Conservation (phyloP, 768 basidiomycete species). For the Hydnomerulius pinastri region DNA sequence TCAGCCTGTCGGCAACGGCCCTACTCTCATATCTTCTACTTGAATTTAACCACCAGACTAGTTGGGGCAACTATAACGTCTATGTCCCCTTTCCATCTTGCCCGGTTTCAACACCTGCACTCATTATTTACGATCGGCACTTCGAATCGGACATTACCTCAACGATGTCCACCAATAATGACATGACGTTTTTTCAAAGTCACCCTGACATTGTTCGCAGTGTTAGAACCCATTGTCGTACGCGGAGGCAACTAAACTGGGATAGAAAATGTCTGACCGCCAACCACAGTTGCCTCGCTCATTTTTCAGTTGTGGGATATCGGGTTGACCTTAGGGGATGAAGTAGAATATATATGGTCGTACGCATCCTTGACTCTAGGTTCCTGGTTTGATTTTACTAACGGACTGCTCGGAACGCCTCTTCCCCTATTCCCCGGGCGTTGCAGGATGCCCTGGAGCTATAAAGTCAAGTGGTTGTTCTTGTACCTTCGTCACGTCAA, state of each 20-base stretch:
- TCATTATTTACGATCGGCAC: too few species aligned
- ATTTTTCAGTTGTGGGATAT: not conserved
- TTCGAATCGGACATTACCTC: too few species aligned
- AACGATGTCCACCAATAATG: not conserved
- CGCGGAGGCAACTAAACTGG: not conserved
- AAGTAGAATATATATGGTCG: not conserved
- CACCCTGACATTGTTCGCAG: not conserved
- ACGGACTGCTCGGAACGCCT: too few species aligned
- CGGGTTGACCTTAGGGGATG: not conserved
- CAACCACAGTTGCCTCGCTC: not conserved
- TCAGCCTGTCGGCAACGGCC: too few species aligned
- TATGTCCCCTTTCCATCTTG: too few species aligned
- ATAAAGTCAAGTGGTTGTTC: not conserved
- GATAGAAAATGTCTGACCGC: not conserved
- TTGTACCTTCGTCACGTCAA: not conserved
- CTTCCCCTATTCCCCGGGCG: too few species aligned
- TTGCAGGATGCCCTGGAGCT: not conserved
- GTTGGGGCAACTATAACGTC: too few species aligned
- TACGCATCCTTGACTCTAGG: not conserved
- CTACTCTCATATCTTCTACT: too few species aligned
- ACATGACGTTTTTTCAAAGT: not conserved
- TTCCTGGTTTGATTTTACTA: not conserved
- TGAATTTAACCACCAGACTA: too few species aligned
- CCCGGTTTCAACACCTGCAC: too few species aligned
- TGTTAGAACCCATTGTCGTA: not conserved